Evolutionary conservation across 2,329 filamentous ascomycete species (phyloP), one percentile per base, ranked within the genome.

Genomic region (Ophiostoma sp.): DNA sequence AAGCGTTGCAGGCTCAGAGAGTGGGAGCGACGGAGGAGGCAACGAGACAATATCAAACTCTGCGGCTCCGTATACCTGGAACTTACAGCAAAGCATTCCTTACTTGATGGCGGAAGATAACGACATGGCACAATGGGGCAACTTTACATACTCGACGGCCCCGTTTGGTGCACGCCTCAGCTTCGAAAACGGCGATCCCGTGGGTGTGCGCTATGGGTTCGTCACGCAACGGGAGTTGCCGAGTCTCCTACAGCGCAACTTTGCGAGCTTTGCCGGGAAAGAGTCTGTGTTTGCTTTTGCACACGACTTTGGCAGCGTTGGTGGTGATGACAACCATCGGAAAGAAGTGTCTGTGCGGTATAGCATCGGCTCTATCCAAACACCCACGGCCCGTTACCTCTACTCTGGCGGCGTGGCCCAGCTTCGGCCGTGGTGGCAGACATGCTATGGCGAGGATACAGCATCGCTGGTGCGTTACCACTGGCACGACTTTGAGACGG

Each of bases 281-380:
- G 92, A 95, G 79, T 93, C 93, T 0, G 90, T 95, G 3, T 95
- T 96, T 82, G 93, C 93, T 0, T 96, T 95, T 79, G 86, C 90
- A 17, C 91, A 91, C 77, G 85, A 86, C 5, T 91, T 93, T 9
- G 79, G 78, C 63, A 77, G 77, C 36, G 78, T 75, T 68, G 22
- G 69, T 2, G 55, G 55, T 5, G 11, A 28, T 19, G 15, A 33
- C n/a, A 33, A 33, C 52, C 57, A 17, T 59, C 75, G 74, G 7
- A 75, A 74, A 7, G 81, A 80, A n/a, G 86, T 88, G 57, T 91
- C 87, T 73, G 86, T 91, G 6, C 84, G 91, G 1, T 96, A 96
- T 80, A 95, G 92, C 0, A 87, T 96, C 77, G 89, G 92, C 2
- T 89, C 94, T 74, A 88, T 92, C 36, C 93, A 96, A 77, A 88